Evolutionary conservation across 768 basidiomycete species (phyloP), one percentile per base, ranked within the genome.

Genomic region (Collybia nuda): DNA sequence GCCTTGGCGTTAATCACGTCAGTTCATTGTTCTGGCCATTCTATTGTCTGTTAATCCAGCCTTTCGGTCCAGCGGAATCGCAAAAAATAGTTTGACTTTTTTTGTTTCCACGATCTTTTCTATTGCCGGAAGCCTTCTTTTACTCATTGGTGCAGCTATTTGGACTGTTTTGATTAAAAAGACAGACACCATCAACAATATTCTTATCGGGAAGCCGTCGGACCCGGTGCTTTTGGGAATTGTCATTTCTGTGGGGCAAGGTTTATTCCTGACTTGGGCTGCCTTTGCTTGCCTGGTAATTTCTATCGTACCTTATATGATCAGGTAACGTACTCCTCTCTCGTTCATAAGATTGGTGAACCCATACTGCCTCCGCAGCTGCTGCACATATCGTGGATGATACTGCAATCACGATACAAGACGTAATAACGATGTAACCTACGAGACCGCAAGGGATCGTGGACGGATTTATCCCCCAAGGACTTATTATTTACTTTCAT

Each of bases 91-190:
- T 42, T 57, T 82, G 15, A 76, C 87, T 6, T 91, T 90, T 63
- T 71, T 90, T 59, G 51, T 82, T 21, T 90, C 90, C 3, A 79
- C 86, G 4, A 64, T 78, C 1, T 78, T 86, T 57, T 79, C 88
- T 12, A 65, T 85, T 44, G 50, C 84, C 15, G 82, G 83, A 24
- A 79, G 80, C 47, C 39, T 87, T 9, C 74, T 89, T 47, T 64
- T 90, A 41, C 73, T 93, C 43, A 81, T 86, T 37, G 87, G 81
- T 21, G 83, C 84, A 14, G 76, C 80, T 40, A 82, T 91, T 52
- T 93, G 90, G 90, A 90, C 90, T 4, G 78, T 82, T 40, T 73
- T 90, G 44, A 75, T 92, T 44, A 79, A 83, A 56, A 86, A 84
- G 59, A 71, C 78, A 0, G 72, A 83, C 59, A 67, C 69, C 14